Base-by-base conservation (phyloP, 768 basidiomycete species). In the Butyriboletus loyo region DNA sequence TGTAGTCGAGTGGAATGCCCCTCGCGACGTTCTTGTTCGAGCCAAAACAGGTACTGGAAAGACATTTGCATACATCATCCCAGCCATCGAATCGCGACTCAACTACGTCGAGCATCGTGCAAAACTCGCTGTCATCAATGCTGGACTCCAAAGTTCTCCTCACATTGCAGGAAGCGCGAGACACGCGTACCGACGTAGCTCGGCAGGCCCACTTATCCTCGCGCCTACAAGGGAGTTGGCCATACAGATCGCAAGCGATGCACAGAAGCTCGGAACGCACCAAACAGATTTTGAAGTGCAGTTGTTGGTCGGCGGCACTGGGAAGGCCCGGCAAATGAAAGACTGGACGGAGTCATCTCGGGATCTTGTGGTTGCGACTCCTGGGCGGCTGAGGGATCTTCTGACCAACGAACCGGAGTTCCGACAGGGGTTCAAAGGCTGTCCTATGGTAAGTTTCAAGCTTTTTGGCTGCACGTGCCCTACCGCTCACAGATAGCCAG, bases 21-120 rank as follows among this genome's bases (percentile, higher is more conserved):
- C 67, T 10, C 81, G 86, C 6, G 93, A 98, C 66, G 68, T 95
- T 22, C 76, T 96, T 40, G 91, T 95, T 50, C 86, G 90, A 65
- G 89, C 92, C 5, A 88, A 85, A 66, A 92, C 92, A 0, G 91
- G 92, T 27, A 92, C 92, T 0, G 92, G 91, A 30, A 96, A 95
- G 72, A 95, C 92, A 0, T 72, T 93, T 31, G 91, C 84, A 0
- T 96, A 94, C 75, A 81, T 97, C 49, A 77, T 96, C 19, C 92
- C 92, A 9, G 90, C 89, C 7, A 78, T 94, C 55, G 90, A 95
- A 63, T 77, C 85, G 3, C 85, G 94, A 8, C 34, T 89, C 19
- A 79, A 79, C 50, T 71, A 78, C 9, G 67, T 93, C n/a, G 69
- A 81, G 6, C 69, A 71, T 5, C 66, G 75, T 37, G 74, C 72